Conservation (phyloP, 306 rosid genomes). For the Dicorynia guianensis region DNA sequence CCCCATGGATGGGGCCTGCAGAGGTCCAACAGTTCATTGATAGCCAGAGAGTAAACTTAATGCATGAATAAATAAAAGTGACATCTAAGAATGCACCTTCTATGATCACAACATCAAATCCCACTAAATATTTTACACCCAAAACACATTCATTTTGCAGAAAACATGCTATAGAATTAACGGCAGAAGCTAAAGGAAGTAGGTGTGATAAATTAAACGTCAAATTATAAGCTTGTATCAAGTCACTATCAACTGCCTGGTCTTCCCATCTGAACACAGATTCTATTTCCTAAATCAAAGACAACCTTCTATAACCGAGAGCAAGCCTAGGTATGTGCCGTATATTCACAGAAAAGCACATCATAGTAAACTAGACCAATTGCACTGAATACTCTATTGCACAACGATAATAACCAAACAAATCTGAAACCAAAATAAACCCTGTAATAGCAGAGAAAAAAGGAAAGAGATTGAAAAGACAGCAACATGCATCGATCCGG, state of each 20-base stretch:
- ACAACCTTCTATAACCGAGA: no score
- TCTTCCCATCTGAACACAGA: neutral
- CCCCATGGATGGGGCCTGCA: neutral
- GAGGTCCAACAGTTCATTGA: neutral
- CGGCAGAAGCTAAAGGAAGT: neutral
- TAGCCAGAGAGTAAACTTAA: neutral
- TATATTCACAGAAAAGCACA: no score
- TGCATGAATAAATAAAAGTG: neutral
- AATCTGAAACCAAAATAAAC: no score
- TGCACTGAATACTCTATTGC: no score
- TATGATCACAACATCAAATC: neutral
- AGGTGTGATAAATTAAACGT: slow-evolving; percentile 21
- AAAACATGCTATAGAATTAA: neutral
- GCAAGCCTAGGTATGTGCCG: no score
- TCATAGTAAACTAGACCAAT: no score
- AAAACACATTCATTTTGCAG: neutral
- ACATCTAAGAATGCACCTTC: neutral
- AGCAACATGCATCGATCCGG: no score
- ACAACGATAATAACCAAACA: no score
- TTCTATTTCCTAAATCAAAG: no score
- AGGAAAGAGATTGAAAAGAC: no score
- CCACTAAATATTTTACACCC: neutral
- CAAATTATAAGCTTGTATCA: neutral
- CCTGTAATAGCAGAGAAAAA: no score
- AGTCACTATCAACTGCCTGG: neutral